These are phyloP conservation scores for Stenogyne calaminthoides DNA, from an alignment of 305 asterid genomes.

Conservation along the genomic window DNA sequence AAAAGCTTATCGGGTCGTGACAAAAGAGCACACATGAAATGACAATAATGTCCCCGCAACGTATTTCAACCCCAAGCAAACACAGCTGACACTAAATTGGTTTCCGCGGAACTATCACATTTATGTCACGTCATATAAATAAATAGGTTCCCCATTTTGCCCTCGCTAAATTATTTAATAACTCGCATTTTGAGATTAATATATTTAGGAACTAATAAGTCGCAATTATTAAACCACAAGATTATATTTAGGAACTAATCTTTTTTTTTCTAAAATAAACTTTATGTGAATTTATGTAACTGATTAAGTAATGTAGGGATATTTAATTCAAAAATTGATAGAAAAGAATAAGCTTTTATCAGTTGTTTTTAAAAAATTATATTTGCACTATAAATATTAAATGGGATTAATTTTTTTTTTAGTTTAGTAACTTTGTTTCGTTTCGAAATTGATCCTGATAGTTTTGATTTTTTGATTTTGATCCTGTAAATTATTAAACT, in stretches of 20 bases:
- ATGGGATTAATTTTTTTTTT: too few relatives aligned
- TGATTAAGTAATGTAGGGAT: neutral
- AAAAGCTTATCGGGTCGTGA: slow-evolving; percentile 18
- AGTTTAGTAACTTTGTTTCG: too few relatives aligned
- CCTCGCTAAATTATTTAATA: neutral
- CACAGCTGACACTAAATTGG: slow-evolving; percentile 21
- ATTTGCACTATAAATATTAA: too few relatives aligned
- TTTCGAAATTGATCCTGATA: too few relatives aligned
- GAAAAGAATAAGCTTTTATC: neutral
- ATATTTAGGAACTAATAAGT: neutral
- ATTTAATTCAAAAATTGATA: neutral
- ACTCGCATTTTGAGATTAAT: neutral
- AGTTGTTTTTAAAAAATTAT: too few relatives aligned
- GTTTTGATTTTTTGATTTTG: too few relatives aligned
- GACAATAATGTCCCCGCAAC: slow-evolving; percentile 36
- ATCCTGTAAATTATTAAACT: too few relatives aligned
- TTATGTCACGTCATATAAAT: slow-evolving; percentile 25
- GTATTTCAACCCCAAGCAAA: slow-evolving; percentile 26
- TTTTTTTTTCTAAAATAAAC: too few relatives aligned
- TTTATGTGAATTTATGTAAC: too few relatives aligned
- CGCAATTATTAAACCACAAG: neutral
- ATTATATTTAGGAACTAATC: too few relatives aligned
- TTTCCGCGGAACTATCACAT: slow-evolving; percentile 26
- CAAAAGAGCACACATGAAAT: slow-evolving; percentile 28
- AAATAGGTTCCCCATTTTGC: slow-evolving; percentile 14